Percentiles rank a stretch among this genome's conserved stretches.
Conservation (phyloP, 768 basidiomycete species). For the Leccinum disarticulatum region DNA sequence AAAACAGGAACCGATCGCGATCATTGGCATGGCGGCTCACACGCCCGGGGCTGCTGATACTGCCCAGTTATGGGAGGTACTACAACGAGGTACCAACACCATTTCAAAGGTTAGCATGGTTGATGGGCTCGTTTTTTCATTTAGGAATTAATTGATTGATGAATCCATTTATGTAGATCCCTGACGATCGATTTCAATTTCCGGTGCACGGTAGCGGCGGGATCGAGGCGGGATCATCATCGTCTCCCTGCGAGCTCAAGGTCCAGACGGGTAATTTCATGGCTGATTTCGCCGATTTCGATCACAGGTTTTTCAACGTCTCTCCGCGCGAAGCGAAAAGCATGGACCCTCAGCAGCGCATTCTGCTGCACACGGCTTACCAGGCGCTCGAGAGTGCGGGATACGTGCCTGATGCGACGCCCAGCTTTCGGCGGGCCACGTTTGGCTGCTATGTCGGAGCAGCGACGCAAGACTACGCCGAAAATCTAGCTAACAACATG, state of each 20-base stretch:
- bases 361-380: conserved; percentile 65
- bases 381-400: conserved; percentile 71
- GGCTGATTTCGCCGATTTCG: conserved; percentile 55
- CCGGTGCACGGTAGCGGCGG: conserved; percentile 36
- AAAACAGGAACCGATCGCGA: conserved; percentile 57
- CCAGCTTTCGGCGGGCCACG: conserved; percentile 48
- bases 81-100: conserved; percentile 57
- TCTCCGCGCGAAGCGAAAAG: conserved; percentile 71
- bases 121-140: background rate
- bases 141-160: conserved; percentile 1
- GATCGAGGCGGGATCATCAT: conserved; percentile 20
- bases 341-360: conserved; percentile 77
- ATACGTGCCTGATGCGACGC: conserved; percentile 60
- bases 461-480: conserved; percentile 67
- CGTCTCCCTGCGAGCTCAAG: conserved; percentile 43
- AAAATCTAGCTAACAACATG: conserved; percentile 60
- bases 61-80: conserved; percentile 55
- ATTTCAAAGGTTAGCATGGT: conserved; percentile 47
- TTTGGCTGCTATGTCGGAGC: conserved; percentile 71
- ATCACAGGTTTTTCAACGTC: conserved; percentile 69
- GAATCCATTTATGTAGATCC: conserved; percentile 46
- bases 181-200: conserved; percentile 54
- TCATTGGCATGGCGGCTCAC: conserved; percentile 69
- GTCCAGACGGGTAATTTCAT: conserved; percentile 66
- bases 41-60: conserved; percentile 49